Conservation (phyloP, 2,329 filamentous ascomycete genomes). For the Tolypocladium guangdongense region DNA sequence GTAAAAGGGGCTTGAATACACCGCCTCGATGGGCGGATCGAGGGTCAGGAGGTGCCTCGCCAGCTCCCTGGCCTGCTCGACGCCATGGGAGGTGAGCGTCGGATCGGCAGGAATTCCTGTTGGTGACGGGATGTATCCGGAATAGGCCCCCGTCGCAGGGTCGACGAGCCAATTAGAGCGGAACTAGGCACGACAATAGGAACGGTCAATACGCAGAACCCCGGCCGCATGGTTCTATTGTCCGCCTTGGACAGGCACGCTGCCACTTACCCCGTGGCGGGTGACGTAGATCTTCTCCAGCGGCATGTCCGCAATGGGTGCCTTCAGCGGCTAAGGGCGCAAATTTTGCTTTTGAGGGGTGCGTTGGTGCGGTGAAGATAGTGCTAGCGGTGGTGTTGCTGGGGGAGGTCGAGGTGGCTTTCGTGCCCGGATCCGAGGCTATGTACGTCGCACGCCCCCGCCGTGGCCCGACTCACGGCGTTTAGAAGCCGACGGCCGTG, state of each 20-base stretch:
- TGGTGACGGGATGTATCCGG: conserved; percentile 61
- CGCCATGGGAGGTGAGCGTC: conserved; percentile 75
- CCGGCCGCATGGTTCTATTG: neutral
- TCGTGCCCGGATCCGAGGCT: neutral
- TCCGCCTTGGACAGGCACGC: neutral
- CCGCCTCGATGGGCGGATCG: conserved; percentile 56
- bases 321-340: neutral
- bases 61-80: conserved; percentile 71
- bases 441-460: neutral
- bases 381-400: neutral
- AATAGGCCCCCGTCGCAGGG: conserved; percentile 67
- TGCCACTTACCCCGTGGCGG: conserved; percentile 58
- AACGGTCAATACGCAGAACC: conserved; percentile 1
- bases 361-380: neutral
- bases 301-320: conserved; percentile 34
- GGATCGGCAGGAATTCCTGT: conserved; percentile 85
- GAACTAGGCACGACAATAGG: conserved; percentile 46
- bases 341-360: too few relatives aligned
- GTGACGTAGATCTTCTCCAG: conserved; percentile 63
- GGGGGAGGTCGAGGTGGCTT: neutral
- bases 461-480: too few relatives aligned
- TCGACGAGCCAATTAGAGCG: conserved; percentile 86
- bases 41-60: conserved; percentile 51
- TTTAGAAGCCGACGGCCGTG: too few relatives aligned
- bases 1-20: conserved; percentile 84